phyloP scores from a whole-genome alignment of 2,329 filamentous ascomycete genomes.

The Neonectria hederae region DNA sequence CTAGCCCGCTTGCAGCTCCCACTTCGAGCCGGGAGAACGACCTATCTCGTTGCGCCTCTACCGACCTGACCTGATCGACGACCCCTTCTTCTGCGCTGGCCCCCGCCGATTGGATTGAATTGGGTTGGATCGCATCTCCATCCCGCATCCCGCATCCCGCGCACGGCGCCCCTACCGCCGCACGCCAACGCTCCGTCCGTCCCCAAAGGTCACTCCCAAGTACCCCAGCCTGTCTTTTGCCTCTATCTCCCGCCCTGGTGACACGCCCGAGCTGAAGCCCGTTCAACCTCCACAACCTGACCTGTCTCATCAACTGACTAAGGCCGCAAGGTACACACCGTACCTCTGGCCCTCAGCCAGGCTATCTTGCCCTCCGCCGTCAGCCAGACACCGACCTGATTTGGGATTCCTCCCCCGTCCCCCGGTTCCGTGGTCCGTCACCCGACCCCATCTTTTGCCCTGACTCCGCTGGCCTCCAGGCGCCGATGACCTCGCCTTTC shows the following conservation, averaged over 20 bases:
- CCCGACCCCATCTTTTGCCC: slow-evolving; percentile 43
- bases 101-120: slow-evolving; percentile 6
- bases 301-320: slow-evolving; percentile 25
- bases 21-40: slow-evolving; percentile 2
- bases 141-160: slow-evolving; percentile 23
- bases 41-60: not conserved
- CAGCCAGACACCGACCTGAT: slow-evolving; percentile 31
- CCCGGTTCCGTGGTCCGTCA: slow-evolving; percentile 33
- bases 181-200: slow-evolving; percentile 4
- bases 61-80: not conserved
- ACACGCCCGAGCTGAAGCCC: slow-evolving; percentile 15
- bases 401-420: slow-evolving; percentile 27
- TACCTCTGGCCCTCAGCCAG: slow-evolving; percentile 17
- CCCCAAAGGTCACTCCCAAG: slow-evolving; percentile 36
- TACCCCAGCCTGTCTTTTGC: slow-evolving; percentile 32
- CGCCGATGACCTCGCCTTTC: slow-evolving; percentile 44
- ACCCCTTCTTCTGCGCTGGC: not conserved
- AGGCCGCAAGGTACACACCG: slow-evolving; percentile 17
- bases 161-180: slow-evolving; percentile 14
- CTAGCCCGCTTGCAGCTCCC: slow-evolving; percentile 7
- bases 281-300: slow-evolving; percentile 14
- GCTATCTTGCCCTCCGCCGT: not conserved
- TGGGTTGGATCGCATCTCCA: slow-evolving; percentile 5
- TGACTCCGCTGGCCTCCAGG: slow-evolving; percentile 41
- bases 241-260: slow-evolving; percentile 25